These are phyloP conservation scores for Candida ulmi DNA, from an alignment of 805 yeast species.

Conservation along the genomic window DNA sequence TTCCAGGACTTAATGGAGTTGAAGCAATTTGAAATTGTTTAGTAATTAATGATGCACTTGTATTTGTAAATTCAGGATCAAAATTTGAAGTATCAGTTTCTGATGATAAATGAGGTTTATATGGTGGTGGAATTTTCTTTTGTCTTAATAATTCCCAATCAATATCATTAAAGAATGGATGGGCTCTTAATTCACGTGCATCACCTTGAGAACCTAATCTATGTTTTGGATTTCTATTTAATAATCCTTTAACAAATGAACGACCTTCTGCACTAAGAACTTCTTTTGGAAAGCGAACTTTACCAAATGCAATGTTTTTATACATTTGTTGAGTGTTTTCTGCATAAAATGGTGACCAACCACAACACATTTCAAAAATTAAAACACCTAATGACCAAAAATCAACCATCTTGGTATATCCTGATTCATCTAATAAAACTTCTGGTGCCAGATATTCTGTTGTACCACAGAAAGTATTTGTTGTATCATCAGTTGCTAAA, in stretches of 20 bases:
- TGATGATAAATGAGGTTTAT: conserved; percentile 84
- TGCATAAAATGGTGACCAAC: conserved; percentile 98
- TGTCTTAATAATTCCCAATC: conserved; percentile 80
- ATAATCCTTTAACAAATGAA: conserved; percentile 88
- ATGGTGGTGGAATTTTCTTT: conserved; percentile 92
- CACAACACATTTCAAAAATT: conserved; percentile 98
- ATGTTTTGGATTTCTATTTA: conserved; percentile 94
- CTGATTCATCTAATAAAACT: conserved; percentile 88
- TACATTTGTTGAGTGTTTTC: conserved; percentile 98
- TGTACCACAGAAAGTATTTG: conserved; percentile 97
- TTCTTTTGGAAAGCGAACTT: conserved; percentile 95
- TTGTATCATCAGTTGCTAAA: conserved; percentile 73
- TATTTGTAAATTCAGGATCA: conserved; percentile 95
- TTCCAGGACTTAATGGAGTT: conserved; percentile 89
- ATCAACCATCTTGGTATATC: conserved; percentile 98
- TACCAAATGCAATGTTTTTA: conserved; percentile 97
- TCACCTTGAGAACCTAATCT: conserved; percentile 88
- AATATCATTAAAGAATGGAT: conserved; percentile 85
- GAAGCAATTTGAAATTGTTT: conserved; percentile 49
- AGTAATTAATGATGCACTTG: conserved; percentile 77
- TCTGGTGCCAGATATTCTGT: conserved; percentile 98
- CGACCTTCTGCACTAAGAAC: conserved; percentile 90
- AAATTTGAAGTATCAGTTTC: conserved; percentile 96
- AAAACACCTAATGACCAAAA: conserved; percentile 97
- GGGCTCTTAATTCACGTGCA: conserved; percentile 88